These are phyloP conservation scores for Quillaja saponaria DNA, from an alignment of 306 rosid genomes.

Conservation along the genomic window DNA sequence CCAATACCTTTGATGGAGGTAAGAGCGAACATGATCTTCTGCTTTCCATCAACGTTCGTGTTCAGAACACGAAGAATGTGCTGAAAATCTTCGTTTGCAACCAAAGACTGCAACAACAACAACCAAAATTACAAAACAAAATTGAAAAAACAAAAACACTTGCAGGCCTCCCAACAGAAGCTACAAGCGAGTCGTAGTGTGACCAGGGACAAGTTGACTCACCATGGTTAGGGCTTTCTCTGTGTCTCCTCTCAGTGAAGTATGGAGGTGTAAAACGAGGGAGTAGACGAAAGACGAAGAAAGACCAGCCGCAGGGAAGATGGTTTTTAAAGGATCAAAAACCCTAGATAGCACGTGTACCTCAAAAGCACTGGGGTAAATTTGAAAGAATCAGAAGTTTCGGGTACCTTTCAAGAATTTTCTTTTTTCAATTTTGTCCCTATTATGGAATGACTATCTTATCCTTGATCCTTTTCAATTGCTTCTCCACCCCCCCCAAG, in stretches of 20 bases:
- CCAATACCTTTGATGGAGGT: conserved; percentile 76
- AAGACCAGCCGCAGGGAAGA: background rate
- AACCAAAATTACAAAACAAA: background rate
- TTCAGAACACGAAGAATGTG: conserved; percentile 70
- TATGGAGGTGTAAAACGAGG: background rate
- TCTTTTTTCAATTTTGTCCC: background rate
- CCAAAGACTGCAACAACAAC: conserved; percentile 47
- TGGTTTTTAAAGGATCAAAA: conserved; percentile 33
- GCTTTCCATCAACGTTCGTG: conserved; percentile 68
- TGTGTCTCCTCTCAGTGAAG: conserved; percentile 3
- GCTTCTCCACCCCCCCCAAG: background rate
- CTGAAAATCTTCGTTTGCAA: conserved; percentile 66
- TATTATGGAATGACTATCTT: conserved; percentile 18
- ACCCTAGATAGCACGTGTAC: conserved; percentile 37
- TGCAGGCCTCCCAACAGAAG: background rate
- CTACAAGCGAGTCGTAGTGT: background rate
- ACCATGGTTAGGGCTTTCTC: conserved; percentile 40
- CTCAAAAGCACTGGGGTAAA: background rate
- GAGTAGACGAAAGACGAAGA: background rate
- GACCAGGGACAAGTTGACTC: conserved; percentile 15
- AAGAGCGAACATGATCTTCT: conserved; percentile 63
- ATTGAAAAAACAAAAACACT: background rate
- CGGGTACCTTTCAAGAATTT: background rate
- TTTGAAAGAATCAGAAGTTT: conserved; percentile 7
- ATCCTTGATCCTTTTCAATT: background rate